Evolutionary conservation across 106 monocot genomes (phyloP), one percentile per base, ranked within the genome.

Genomic region (Amphibolis antarctica): DNA sequence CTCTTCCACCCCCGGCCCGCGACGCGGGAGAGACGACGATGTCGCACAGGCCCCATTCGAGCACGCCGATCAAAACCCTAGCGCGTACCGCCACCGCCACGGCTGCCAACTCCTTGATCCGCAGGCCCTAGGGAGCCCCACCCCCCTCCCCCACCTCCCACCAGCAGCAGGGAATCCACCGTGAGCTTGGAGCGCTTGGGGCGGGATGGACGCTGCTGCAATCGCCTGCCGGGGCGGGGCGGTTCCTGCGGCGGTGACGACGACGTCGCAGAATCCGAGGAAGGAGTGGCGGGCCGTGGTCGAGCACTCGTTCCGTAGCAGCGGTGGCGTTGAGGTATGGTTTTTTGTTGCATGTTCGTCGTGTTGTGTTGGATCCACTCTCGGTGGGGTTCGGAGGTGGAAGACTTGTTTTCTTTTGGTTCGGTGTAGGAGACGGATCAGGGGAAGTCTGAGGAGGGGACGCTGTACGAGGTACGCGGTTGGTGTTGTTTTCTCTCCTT

Each of bases 201-300:
- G 55, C 10, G 23, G 12, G 25, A 55, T 55, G 55, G 55, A 55
- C 54, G 20, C 54, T 19, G 6, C 54, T 55, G 12, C 46, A 46
- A 23, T 24, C 45, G 62, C 63, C 25, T 51, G 63, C 24, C 17
- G 71, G 64, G 42, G 70, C 65, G 0, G 56, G 26, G 28, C 65
- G 64, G 64, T 64, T 70, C 42, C 63, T 48, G 49, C 36, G 64
- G 17, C 57, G 49, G 15, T 46, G 62, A 10, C 44, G 44, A 23
- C 29, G 53, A 42, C 76, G 9, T 31, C 65, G 21, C 74, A 36
- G 51, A 11, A 69, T 15, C 29, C 30, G n/a, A 46, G 69, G 23
- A 76, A 65, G 76, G 76, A 76, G 31, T 70, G 76, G 76, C 69
- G 70, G 3, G 65, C 70, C 26, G 59, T 76, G 26, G 46, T 69